Base-by-base conservation (phyloP, 169 alveolate genomes). In the Ichthyophthirius multifiliis region DNA sequence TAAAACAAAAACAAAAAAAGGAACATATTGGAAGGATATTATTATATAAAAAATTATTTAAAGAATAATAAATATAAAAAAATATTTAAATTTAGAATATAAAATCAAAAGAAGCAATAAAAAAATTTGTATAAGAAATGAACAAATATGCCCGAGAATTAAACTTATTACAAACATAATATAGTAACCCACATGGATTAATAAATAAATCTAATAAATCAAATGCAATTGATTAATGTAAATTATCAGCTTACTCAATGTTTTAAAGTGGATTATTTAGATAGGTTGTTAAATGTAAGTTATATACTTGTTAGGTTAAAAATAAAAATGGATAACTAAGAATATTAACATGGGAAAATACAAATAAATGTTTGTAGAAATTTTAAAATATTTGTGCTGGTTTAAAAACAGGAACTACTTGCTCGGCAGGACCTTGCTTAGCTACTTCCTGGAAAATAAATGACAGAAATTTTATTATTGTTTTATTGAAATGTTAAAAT, bases 171-270 rank as follows among this genome's bases (percentile, higher is more conserved):
- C 34, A 37, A 3, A 86, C 92, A 55, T 27, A 55, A 7, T 55
- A 55, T 23, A 16, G 82, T 5, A 89, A 90, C 63, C 90, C 92
- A 16, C 96, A 92, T 86, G 94, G 94, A 16, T 44, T 92, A 47
- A 41, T 86, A 15, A 82, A 83, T 46, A 82, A 83, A 48, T 35
- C 62, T 32, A 92, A 92, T 75, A 65, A 74, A 27, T 84, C 92
- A 3, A 63, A 92, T 30, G 92, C 94, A 6, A n/a, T 55, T n/a
- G 96, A 92, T 27, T 27, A 27, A 4, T 55, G 71, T 55, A 55
- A 55, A 55, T 27, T 55, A 55, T 55, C 71, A 18, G 71, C 71
- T 7, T 39, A 55, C 31, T 55, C 43, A 34, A 27, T 55, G 39
- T 27, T 6, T 10, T 27, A 55, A 23, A 27, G 43, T 5, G 23